Evolutionary conservation across 768 basidiomycete species (phyloP).

Genomic region (Tricholoma saponaceum): DNA sequence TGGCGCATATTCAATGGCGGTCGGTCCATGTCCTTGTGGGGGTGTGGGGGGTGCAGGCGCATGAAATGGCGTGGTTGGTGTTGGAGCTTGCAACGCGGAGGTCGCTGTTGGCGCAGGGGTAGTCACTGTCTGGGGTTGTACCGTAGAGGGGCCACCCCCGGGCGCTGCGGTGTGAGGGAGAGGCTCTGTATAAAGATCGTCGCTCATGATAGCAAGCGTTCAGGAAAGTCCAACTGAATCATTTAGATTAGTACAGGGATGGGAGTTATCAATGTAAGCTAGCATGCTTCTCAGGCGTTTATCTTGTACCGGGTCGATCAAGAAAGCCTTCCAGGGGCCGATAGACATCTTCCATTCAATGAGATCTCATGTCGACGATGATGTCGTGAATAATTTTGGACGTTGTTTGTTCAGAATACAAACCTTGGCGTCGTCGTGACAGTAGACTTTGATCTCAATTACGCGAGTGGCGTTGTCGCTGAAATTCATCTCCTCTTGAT

Average conservation of each 20-base stretch:
- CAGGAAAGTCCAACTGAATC: background rate
- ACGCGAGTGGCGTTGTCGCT: too few species aligned
- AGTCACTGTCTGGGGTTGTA: background rate
- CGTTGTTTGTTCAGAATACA: too few species aligned
- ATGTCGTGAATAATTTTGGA: too few species aligned
- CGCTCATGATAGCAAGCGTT: slow-evolving; percentile 4
- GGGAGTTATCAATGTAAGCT: background rate
- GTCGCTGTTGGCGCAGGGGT: background rate
- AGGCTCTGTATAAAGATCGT: slow-evolving; percentile 5
- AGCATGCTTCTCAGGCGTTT: slow-evolving; percentile 8
- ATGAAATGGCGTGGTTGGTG: background rate
- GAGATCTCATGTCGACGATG: too few species aligned
- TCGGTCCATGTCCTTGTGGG: background rate
- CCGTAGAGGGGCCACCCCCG: background rate
- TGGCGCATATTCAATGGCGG: background rate
- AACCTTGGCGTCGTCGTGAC: too few species aligned
- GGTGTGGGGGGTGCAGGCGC: background rate
- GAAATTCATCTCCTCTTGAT: too few species aligned
- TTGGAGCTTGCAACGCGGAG: background rate
- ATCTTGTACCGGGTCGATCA: background rate
- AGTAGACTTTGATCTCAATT: too few species aligned
- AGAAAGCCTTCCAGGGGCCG: too few species aligned
- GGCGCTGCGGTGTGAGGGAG: background rate
- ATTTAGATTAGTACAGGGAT: background rate
- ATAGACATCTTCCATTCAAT: too few species aligned